These are phyloP conservation scores for Lipomyces yamadae DNA, from an alignment of 805 yeast species.

Conservation along the genomic window DNA sequence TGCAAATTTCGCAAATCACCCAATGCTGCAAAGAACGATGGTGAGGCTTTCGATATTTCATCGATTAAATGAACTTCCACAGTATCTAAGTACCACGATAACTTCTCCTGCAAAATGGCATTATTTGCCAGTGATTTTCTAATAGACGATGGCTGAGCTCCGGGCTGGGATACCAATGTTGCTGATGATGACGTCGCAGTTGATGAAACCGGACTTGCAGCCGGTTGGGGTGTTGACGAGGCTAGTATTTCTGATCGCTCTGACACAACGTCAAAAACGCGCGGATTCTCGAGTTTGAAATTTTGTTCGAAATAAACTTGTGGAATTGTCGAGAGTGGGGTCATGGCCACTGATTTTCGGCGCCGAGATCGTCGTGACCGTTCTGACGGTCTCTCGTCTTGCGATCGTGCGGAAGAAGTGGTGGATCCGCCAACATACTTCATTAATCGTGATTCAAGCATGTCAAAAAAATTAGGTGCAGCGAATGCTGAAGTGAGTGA, in stretches of 20 bases:
- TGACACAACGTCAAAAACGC: slow-evolving; percentile 75
- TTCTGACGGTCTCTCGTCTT: neutral
- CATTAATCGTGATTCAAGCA: slow-evolving; percentile 19
- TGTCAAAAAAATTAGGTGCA: slow-evolving; percentile 20
- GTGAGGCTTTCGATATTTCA: slow-evolving; percentile 84
- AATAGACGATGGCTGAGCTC: slow-evolving; percentile 31
- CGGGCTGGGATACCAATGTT: slow-evolving; percentile 7
- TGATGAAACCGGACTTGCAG: slow-evolving; percentile 19
- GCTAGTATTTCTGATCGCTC: slow-evolving; percentile 56
- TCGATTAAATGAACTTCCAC: slow-evolving; percentile 80
- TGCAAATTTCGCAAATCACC: slow-evolving; percentile 74
- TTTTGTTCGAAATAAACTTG: slow-evolving; percentile 65
- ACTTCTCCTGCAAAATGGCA: slow-evolving; percentile 69
- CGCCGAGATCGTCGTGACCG: slow-evolving; percentile 9
- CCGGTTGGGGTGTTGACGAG: slow-evolving; percentile 30
- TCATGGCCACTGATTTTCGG: slow-evolving; percentile 20
- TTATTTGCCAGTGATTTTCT: slow-evolving; percentile 55
- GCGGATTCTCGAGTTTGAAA: slow-evolving; percentile 86
- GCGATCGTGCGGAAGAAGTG: neutral
- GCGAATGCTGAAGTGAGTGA: slow-evolving; percentile 14
- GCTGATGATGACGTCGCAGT: slow-evolving; percentile 14
- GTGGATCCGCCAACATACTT: slow-evolving; percentile 7
- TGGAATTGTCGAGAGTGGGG: slow-evolving; percentile 62
- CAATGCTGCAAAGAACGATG: slow-evolving; percentile 81
- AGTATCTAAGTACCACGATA: slow-evolving; percentile 80